Conservation (phyloP, 2,329 filamentous ascomycete genomes). For the Botrytis deweyae region DNA sequence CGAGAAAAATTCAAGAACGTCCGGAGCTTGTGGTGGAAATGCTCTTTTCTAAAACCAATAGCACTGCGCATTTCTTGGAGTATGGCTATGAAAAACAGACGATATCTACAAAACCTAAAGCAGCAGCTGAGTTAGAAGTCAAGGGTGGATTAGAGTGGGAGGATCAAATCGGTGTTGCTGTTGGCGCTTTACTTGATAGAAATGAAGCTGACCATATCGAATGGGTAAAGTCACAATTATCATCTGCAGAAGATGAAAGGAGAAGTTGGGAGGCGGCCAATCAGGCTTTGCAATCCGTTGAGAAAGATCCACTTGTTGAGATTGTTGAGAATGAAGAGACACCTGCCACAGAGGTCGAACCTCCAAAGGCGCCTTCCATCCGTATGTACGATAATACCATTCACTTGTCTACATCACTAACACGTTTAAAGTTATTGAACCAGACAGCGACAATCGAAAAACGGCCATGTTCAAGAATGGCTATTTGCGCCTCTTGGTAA, state of each 20-base stretch:
- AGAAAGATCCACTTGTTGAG: conserved; percentile 42
- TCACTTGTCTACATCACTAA: conserved; percentile 26
- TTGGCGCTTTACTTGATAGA: conserved; percentile 77
- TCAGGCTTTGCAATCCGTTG: conserved; percentile 53
- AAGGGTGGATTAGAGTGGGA: conserved; percentile 64
- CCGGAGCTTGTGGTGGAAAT: conserved; percentile 87
- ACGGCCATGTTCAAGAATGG: conserved; percentile 85
- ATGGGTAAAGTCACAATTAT: conserved; percentile 76
- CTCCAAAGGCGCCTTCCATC: conserved; percentile 49
- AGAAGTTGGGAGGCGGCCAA: conserved; percentile 75
- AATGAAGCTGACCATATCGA: conserved; percentile 71
- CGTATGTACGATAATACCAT: conserved; percentile 45
- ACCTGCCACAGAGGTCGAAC: conserved; percentile 35
- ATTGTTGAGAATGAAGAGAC: conserved; percentile 40
- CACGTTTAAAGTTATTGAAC: conserved; percentile 32
- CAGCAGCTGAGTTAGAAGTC: conserved; percentile 81
- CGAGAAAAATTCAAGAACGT: conserved; percentile 81
- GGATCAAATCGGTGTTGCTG: conserved; percentile 72
- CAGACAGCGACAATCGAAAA: conserved; percentile 65
- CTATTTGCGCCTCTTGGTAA: conserved; percentile 81
- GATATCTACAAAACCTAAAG: conserved; percentile 60
- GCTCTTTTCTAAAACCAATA: conserved; percentile 88
- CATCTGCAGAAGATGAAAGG: conserved; percentile 68
- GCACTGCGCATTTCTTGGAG: conserved; percentile 83
- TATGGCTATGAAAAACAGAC: conserved; percentile 85